phyloP scores from a whole-genome alignment of 306 rosid species.

The Acacia confusa region DNA sequence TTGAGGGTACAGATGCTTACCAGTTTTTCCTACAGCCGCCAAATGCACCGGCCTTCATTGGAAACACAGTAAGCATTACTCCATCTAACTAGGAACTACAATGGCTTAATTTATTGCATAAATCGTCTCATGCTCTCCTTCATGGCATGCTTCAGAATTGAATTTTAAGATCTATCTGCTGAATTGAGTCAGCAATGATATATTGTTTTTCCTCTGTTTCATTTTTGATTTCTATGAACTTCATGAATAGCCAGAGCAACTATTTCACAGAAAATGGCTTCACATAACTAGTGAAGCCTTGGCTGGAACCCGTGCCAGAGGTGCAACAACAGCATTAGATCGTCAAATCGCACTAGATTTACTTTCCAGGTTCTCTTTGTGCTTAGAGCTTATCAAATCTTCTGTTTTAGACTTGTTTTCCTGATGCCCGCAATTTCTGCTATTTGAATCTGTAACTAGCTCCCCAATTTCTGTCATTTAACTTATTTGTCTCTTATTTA shows the following conservation, averaged over 20 bases:
- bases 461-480: slow-evolving; percentile 8
- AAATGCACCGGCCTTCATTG: slow-evolving; percentile 82
- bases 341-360: slow-evolving; percentile 81
- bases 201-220: slow-evolving; percentile 23
- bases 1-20: slow-evolving; percentile 74
- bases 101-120: neutral
- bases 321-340: slow-evolving; percentile 61
- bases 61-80: slow-evolving; percentile 73
- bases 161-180: slow-evolving; percentile 19
- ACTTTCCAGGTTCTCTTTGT: slow-evolving; percentile 75
- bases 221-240: slow-evolving; percentile 52
- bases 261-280: slow-evolving; percentile 90
- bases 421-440: slow-evolving; percentile 19
- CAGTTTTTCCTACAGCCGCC: slow-evolving; percentile 94
- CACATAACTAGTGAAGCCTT: slow-evolving; percentile 81
- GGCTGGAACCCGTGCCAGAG: slow-evolving; percentile 98
- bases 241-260: slow-evolving; percentile 94
- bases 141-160: neutral
- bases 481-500: slow-evolving; percentile 18
- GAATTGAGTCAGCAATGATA: slow-evolving; percentile 28
- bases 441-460: slow-evolving; percentile 4
- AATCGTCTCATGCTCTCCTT: slow-evolving; percentile 4
- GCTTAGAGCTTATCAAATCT: slow-evolving; percentile 8
- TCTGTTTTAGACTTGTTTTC: slow-evolving; percentile 1
- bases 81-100: neutral